A percentile compares a stretch with the other conserved stretches of the same genome.
phyloP scores from a whole-genome alignment of 495 filamentous ascomycete species.

The Podospora pseudocomata region DNA sequence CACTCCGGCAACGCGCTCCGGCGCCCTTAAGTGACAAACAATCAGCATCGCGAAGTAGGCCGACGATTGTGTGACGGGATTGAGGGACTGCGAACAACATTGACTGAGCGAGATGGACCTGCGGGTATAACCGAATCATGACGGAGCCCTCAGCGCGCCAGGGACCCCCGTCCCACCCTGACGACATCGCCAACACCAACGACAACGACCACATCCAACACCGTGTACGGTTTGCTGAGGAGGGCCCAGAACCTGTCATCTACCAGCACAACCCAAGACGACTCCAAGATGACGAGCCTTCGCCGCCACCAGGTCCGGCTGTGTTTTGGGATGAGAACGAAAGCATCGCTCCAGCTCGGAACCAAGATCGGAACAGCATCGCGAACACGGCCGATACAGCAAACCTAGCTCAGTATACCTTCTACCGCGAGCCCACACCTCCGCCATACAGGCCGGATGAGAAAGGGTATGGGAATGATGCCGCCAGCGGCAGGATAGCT shows the following conservation, averaged over 20 bases:
- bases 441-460: slow-evolving; percentile 23
- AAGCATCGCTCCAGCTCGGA: slow-evolving; percentile 5
- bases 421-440: slow-evolving; percentile 38
- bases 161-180: slow-evolving; percentile 24
- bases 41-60: neutral
- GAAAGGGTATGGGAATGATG: slow-evolving; percentile 15
- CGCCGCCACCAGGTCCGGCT: slow-evolving; percentile 12
- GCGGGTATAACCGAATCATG: slow-evolving; percentile 25
- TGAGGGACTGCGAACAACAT: neutral
- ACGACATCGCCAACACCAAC: slow-evolving; percentile 13
- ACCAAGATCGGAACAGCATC: slow-evolving; percentile 14
- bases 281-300: neutral
- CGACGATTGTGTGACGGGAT: slow-evolving; percentile 2
- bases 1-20: slow-evolving; percentile 12
- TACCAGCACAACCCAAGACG: slow-evolving; percentile 13
- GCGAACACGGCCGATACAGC: slow-evolving; percentile 8
- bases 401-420: slow-evolving; percentile 30
- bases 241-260: slow-evolving; percentile 15
- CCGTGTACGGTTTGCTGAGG: slow-evolving; percentile 31
- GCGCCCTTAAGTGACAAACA: slow-evolving; percentile 14
- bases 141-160: slow-evolving; percentile 19
- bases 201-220: slow-evolving; percentile 5
- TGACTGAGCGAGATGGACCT: slow-evolving; percentile 25
- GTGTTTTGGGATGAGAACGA: slow-evolving; percentile 32
- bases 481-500: slow-evolving; percentile 1